phyloP scores from a whole-genome alignment of 805 yeast genomes.

The Yueomyces sinensis region DNA sequence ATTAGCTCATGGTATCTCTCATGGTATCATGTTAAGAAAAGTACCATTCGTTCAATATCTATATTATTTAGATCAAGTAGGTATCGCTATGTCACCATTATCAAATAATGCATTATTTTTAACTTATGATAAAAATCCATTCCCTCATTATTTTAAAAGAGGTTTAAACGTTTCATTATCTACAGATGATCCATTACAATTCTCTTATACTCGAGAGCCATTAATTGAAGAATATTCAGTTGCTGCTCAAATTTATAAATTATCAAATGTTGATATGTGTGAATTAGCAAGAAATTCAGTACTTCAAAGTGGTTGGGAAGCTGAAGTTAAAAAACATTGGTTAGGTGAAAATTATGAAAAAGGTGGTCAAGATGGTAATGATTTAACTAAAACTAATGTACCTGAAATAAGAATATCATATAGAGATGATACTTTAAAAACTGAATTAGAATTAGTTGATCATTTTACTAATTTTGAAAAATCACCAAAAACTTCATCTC shows the following conservation, averaged over 20 bases:
- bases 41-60: constrained; percentile 89
- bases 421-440: constrained; percentile 64
- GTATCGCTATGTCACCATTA: constrained; percentile 95
- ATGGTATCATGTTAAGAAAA: constrained; percentile 85
- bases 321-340: constrained; percentile 81
- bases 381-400: constrained; percentile 86
- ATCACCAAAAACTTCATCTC: too few relatives aligned
- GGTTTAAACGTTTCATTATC: constrained; percentile 91
- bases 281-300: constrained; percentile 92
- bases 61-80: constrained; percentile 86
- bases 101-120: constrained; percentile 91
- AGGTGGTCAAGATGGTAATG: constrained; percentile 67
- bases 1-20: constrained; percentile 85
- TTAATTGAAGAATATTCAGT: constrained; percentile 94
- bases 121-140: constrained; percentile 94
- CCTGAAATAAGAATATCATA: constrained; percentile 78
- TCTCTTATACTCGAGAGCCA: constrained; percentile 93
- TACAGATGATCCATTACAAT: constrained; percentile 95
- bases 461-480: constrained; percentile 31
- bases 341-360: constrained; percentile 50
- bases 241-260: constrained; percentile 92
- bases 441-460: constrained; percentile 56
- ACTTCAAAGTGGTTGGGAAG: constrained; percentile 86
- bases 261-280: constrained; percentile 92
- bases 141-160: constrained; percentile 75